Percentiles rank a stretch among this genome's conserved stretches.
phyloP scores from a whole-genome alignment of 1,139 yeast genomes.

The Candida sp. region DNA sequence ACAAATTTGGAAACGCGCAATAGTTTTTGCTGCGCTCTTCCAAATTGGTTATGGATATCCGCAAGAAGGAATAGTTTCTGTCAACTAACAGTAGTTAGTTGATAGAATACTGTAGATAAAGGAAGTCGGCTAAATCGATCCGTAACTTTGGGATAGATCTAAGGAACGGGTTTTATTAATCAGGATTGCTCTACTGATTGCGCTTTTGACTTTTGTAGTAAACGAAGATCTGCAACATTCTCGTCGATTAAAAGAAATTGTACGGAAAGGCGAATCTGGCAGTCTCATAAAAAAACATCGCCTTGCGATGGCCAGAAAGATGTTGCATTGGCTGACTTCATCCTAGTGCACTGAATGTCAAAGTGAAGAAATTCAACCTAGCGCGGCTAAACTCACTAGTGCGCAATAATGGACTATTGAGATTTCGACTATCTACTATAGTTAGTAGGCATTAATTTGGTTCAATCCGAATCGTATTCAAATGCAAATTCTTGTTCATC shows the following conservation, averaged over 20 bases:
- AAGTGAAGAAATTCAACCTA: constrained; percentile 34
- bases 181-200: constrained; percentile 17
- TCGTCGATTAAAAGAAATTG: constrained; percentile 28
- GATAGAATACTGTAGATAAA: constrained; percentile 16
- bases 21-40: constrained; percentile 28
- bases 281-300: constrained; percentile 25
- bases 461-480: constrained; percentile 11
- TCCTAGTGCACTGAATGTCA: constrained; percentile 35
- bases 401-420: constrained; percentile 1
- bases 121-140: constrained; percentile 31
- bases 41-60: constrained; percentile 27
- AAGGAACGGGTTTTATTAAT: constrained; percentile 24
- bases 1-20: constrained; percentile 19
- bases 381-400: constrained; percentile 27
- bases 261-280: constrained; percentile 24
- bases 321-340: constrained; percentile 32
- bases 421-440: background rate
- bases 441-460: background rate
- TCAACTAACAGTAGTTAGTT: constrained; percentile 31
- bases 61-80: constrained; percentile 26
- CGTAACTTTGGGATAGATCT: constrained; percentile 31
- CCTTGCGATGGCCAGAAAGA: constrained; percentile 26
- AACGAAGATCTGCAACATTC: constrained; percentile 22
- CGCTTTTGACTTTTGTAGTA: constrained; percentile 5
- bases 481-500: constrained; percentile 10